Conservation (phyloP, 768 basidiomycete genomes). For the Trametes gibbosa region DNA sequence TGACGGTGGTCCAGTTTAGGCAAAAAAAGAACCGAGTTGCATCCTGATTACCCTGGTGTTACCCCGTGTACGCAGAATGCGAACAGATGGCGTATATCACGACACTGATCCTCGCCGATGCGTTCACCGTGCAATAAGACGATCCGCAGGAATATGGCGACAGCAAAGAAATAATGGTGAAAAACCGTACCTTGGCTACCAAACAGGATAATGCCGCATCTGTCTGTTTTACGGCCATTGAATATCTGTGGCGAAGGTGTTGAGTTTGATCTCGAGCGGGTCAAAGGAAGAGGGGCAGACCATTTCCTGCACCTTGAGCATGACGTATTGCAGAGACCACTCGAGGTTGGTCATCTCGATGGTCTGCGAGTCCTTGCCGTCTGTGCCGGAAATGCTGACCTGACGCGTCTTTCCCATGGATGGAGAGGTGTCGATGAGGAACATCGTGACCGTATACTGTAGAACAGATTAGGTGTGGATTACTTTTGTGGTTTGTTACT, state of each 20-base stretch:
- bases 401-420: slow-evolving; percentile 72
- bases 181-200: slow-evolving; percentile 71
- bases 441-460: slow-evolving; percentile 85
- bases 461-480: slow-evolving; percentile 7
- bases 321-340: slow-evolving; percentile 82
- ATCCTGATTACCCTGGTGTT: too few relatives aligned
- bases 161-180: background rate
- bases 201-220: slow-evolving; percentile 86
- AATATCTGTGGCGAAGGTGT: slow-evolving; percentile 63
- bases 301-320: slow-evolving; percentile 91
- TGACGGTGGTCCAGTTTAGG: too few relatives aligned
- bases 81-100: too few relatives aligned
- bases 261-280: background rate
- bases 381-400: slow-evolving; percentile 53
- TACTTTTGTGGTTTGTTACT: slow-evolving; percentile 15
- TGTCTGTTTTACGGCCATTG: slow-evolving; percentile 88
- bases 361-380: slow-evolving; percentile 45
- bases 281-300: slow-evolving; percentile 43
- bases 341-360: slow-evolving; percentile 75
- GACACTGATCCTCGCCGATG: too few relatives aligned
- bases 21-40: too few relatives aligned
- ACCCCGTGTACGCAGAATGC: too few relatives aligned
- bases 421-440: slow-evolving; percentile 83
- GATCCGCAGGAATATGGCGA: background rate
- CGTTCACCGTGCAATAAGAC: too few relatives aligned